Base-by-base conservation (phyloP, 2,329 filamentous ascomycete genomes). In the Fusarium sp. region DNA sequence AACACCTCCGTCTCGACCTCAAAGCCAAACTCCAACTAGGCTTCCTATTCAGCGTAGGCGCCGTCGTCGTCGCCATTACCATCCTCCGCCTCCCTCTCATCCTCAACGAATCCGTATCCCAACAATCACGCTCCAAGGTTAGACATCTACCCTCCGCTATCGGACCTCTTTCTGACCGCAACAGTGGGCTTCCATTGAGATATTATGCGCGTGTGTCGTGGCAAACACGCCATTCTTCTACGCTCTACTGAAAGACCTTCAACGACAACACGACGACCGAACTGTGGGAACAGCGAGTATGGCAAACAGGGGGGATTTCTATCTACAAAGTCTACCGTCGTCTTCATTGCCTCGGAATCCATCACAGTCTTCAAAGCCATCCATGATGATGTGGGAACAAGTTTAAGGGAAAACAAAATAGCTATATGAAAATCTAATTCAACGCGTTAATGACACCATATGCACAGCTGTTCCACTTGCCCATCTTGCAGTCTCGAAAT, bases 181-280 rank as follows among this genome's bases (percentile, higher is more conserved):
- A 25, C 10, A 81, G 80, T 81, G 80, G 80, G 80, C 80, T 45
- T 79, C 80, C 7, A 76, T 81, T 48, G 80, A 81, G 70, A 81
- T 81, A n/a, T 68, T 81, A 2, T 81, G 80, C 71, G 79, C 78
- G 2, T 81, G 80, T 48, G 66, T 81, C 16, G 80, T 81, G 20
- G 76, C 80, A 34, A 81, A 81, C 48, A 79, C 80, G 0, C 74
- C 80, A 4, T 81, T 81, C 61, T 81, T 73, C 50, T 81, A 79
- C 67, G 79, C 79, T 0, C 61, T 81, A 0, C 25, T 79, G 4
- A 80, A 79, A 48, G 80, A 81, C 5, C 50, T 78, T 5, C 73
- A 80, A 43, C 71, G 77, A 48, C 52, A 48, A n/a, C 80, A 81
- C 59, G 75, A 80, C 18, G 71, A 74, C 14, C 56, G 71, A 52